A percentile compares a stretch with the other conserved stretches of the same genome.
These are phyloP conservation scores for Pythium plurisporium DNA, from an alignment of 352 stramenopile genomes.

Conservation along the genomic window DNA sequence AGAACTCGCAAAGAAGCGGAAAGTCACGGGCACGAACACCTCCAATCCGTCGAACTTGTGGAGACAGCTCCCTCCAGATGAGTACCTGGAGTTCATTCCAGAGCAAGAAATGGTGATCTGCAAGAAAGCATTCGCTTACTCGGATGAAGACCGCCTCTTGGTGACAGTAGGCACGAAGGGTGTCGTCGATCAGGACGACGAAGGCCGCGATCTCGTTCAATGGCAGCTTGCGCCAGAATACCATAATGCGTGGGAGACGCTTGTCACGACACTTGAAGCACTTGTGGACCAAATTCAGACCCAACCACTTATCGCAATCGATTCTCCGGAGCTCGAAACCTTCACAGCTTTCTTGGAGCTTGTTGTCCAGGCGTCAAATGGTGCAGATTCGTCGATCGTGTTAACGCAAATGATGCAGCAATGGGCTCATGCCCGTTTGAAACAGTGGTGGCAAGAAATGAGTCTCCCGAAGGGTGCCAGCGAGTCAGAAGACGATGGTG, in stretches of 20 bases:
- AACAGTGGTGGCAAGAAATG: constrained; percentile 46
- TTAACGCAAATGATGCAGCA: constrained; percentile 18
- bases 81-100: constrained; percentile 37
- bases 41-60: constrained; percentile 1
- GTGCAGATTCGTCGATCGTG: constrained; percentile 6
- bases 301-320: constrained; percentile 22
- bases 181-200: constrained; percentile 18
- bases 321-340: constrained; percentile 34
- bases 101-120: constrained; percentile 30
- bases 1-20: constrained; percentile 37
- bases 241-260: constrained; percentile 47
- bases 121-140: constrained; percentile 51
- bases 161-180: constrained; percentile 44
- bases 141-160: constrained; percentile 32
- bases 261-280: constrained; percentile 35
- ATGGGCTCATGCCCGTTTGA: constrained; percentile 51
- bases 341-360: constrained; percentile 56
- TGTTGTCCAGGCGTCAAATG: constrained; percentile 37
- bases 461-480: constrained; percentile 26
- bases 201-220: constrained; percentile 34
- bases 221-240: constrained; percentile 33
- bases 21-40: neutral
- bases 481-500: constrained; percentile 16
- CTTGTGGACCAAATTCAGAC: constrained; percentile 41
- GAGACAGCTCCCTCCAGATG: constrained; percentile 33